A percentile compares a stretch with the other conserved stretches of the same genome.
Conservation (phyloP, 139 green algal species). For the Deuterostichococcus epilithicus region DNA sequence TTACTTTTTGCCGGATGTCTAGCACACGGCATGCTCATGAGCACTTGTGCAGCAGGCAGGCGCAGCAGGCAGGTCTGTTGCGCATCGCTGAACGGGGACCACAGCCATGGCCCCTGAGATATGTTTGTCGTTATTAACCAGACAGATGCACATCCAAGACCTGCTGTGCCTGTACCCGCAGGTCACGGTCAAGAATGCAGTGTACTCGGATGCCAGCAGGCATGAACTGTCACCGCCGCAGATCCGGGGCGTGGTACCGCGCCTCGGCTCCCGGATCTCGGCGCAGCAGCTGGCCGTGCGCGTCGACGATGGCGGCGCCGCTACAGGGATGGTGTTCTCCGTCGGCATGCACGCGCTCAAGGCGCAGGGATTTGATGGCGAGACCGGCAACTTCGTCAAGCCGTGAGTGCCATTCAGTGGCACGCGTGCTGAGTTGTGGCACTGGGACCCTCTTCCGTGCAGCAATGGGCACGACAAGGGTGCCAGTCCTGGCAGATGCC, state of each 20-base stretch:
- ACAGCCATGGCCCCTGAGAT: no score
- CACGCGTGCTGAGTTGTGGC: background rate
- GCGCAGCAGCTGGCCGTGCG: conserved; percentile 11
- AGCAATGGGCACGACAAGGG: no score
- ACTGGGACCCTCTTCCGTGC: no score
- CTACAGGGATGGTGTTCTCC: conserved; percentile 11
- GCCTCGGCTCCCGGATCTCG: conserved; percentile 11
- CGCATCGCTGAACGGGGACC: no score
- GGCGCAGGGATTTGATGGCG: conserved; percentile 24
- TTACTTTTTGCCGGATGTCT: no score
- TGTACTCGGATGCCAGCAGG: background rate
- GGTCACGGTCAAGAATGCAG: background rate
- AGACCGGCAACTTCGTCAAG: conserved; percentile 40
- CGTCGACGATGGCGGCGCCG: background rate
- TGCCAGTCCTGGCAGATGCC: no score
- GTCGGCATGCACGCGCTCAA: conserved; percentile 16
- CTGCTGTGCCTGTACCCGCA: no score
- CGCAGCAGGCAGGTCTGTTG: background rate
- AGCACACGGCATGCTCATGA: no score
- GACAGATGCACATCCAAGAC: conserved; percentile 2
- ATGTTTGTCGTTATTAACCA: background rate
- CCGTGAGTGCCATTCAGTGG: conserved; percentile 7
- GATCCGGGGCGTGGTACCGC: conserved; percentile 13
- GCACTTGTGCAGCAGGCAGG: background rate
- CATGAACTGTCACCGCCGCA: conserved; percentile 4